Evolutionary conservation across 139 green algal species (phyloP), one percentile per base, ranked within the genome.

Genomic region (Picochlorum sp.): DNA sequence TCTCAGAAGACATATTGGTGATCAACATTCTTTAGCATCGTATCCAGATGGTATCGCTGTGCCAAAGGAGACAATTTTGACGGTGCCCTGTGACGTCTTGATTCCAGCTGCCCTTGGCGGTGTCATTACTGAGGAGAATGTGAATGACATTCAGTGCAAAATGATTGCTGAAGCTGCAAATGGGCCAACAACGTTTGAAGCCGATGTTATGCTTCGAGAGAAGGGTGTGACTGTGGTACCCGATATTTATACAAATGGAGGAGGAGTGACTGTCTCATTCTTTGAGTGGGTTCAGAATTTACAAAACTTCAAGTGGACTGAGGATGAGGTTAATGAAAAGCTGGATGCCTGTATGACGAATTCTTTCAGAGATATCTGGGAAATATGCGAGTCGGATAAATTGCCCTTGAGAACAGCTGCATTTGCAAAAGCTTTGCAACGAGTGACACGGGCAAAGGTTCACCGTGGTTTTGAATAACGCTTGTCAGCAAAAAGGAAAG

Each of bases 81-180:
- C 81, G 20, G 67, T 85, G 13, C 78, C 76, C 0, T 97, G 90
- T 71, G 88, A 97, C 47, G 84, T 97, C 50, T 80, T 96, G 30
- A 84, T 97, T n/a, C 90, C 90, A 3, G 90, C 90, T 0, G 90
- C 90, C 34, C 79, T 95, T 20, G 86, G 84, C 0, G 83, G 81
- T 9, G 86, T 94, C 16, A 82, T 89, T 38, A 74, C 68, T 16
- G 78, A 73, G 6, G 75, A 73, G 2, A 83, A 79, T 52, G 84
- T 50, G 23, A 9, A 46, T 34, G 16, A 61, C 10, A 23, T 61
- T 37, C 74, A 84, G 57, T 81, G 82, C 20, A 79, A 82, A 59
- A 79, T 72, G 38, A 62, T 97, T 4, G 82, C 88, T n/a, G 90
- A 97, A 72, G 90, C 89, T 2, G 90, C 90, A 61, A 97, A 97